Evolutionary conservation across 805 yeast species (phyloP).

Genomic region (Hanseniaspora lindneri): DNA sequence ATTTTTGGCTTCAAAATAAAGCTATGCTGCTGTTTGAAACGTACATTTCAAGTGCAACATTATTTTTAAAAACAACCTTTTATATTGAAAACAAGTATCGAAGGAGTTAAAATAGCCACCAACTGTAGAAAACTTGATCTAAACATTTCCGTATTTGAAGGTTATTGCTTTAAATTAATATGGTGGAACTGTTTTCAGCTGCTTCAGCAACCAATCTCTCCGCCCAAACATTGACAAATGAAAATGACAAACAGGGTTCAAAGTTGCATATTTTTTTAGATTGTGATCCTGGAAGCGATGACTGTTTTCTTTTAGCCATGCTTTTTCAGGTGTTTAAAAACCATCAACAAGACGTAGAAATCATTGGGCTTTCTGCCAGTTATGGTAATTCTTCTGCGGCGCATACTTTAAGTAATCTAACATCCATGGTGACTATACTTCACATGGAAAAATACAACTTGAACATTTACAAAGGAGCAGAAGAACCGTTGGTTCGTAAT

Average conservation of each 20-base stretch:
- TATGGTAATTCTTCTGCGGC: constrained; percentile 58
- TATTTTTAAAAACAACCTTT: too few species aligned
- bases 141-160: too few species aligned
- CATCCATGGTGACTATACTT: constrained; percentile 54
- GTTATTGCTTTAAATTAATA: too few species aligned
- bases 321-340: constrained; percentile 44
- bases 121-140: too few species aligned
- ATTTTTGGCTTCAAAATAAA: too few species aligned
- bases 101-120: too few species aligned
- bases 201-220: not conserved
- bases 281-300: constrained; percentile 91
- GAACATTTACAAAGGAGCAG: constrained; percentile 58
- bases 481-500: constrained; percentile 40
- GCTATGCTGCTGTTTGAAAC: too few species aligned
- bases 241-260: not conserved
- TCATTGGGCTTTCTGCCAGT: constrained; percentile 63
- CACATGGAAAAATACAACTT: constrained; percentile 32
- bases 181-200: too few species aligned
- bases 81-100: too few species aligned
- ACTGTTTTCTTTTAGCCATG: constrained; percentile 52
- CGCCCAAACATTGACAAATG: not conserved
- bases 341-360: constrained; percentile 7
- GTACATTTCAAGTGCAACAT: too few species aligned
- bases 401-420: constrained; percentile 57
- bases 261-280: constrained; percentile 67